A percentile compares a stretch with the other conserved stretches of the same genome.
phyloP scores from a whole-genome alignment of 2,329 filamentous ascomycete species.

The Ilyonectria destructans region DNA sequence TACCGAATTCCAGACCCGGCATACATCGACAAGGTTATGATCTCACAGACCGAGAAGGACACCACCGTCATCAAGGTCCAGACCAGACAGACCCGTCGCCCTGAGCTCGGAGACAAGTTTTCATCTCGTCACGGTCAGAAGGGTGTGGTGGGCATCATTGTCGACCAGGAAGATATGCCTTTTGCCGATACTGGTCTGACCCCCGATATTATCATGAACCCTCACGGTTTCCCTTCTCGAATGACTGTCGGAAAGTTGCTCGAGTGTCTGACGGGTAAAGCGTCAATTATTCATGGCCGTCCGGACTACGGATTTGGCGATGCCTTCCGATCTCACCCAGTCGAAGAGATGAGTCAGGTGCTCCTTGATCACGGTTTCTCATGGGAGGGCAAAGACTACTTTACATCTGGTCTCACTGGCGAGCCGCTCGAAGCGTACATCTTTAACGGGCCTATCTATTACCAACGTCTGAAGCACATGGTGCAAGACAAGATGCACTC shows the following conservation, averaged over 20 bases:
- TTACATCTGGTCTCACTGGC: constrained; percentile 95
- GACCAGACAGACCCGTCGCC: constrained; percentile 94
- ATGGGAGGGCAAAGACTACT: constrained; percentile 97
- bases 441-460: constrained; percentile 99
- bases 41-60: constrained; percentile 91
- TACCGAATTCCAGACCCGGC: constrained; percentile 89
- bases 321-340: constrained; percentile 85
- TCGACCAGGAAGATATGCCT: constrained; percentile 96
- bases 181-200: constrained; percentile 92
- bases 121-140: constrained; percentile 99
- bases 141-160: constrained; percentile 96
- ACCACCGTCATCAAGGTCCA: constrained; percentile 93
- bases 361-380: constrained; percentile 92
- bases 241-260: constrained; percentile 99
- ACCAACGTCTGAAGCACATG: constrained; percentile 99
- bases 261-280: constrained; percentile 95
- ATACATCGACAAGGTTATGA: constrained; percentile 97
- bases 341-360: constrained; percentile 90
- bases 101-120: constrained; percentile 98
- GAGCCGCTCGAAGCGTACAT: constrained; percentile 96
- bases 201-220: constrained; percentile 99
- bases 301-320: constrained; percentile 89
- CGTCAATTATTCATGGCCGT: constrained; percentile 87
- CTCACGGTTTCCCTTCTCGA: constrained; percentile 98
- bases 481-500: constrained; percentile 99